A percentile compares a stretch with the other conserved stretches of the same genome.
phyloP scores from a whole-genome alignment of 2,329 filamentous ascomycete species.

The Sphaerostilbella broomeana region DNA sequence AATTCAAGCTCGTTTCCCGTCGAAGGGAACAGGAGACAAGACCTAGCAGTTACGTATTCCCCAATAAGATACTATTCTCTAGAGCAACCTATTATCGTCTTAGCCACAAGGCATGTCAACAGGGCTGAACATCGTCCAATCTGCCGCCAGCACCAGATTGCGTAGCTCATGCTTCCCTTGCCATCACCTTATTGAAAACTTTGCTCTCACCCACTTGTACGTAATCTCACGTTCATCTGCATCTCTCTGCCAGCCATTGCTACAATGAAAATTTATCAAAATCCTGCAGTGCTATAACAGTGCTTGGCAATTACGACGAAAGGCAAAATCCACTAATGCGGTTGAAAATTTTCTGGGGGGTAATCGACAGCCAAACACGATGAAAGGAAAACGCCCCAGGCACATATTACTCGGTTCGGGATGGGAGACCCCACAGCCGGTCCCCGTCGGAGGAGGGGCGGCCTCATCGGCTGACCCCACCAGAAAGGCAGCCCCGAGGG shows the following conservation, averaged over 20 bases:
- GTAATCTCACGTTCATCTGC: too few species aligned
- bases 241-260: too few species aligned
- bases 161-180: slow-evolving; percentile 3
- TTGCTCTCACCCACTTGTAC: slow-evolving; percentile 1
- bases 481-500: slow-evolving; percentile 1
- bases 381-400: slow-evolving; percentile 1
- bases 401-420: slow-evolving; percentile 9
- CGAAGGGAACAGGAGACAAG: too few species aligned
- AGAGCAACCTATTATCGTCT: too few species aligned
- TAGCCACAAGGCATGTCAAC: slow-evolving; percentile 5
- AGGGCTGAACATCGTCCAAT: slow-evolving; percentile 7
- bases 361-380: slow-evolving; percentile 3
- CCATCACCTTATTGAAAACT: neutral
- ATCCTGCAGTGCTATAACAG: neutral
- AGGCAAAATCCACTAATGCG: slow-evolving; percentile 5
- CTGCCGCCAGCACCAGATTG: slow-evolving; percentile 6
- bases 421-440: slow-evolving; percentile 10
- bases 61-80: too few species aligned
- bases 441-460: slow-evolving; percentile 9
- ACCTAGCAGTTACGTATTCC: too few species aligned
- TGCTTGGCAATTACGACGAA: neutral
- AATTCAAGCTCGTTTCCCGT: too few species aligned
- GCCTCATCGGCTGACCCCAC: slow-evolving; percentile 13
- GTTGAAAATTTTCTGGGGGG: neutral
- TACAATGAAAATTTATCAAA: neutral